Percentiles rank a stretch among this genome's conserved stretches.
Conservation (phyloP, 768 basidiomycete species). For the Lentinula edodes region DNA sequence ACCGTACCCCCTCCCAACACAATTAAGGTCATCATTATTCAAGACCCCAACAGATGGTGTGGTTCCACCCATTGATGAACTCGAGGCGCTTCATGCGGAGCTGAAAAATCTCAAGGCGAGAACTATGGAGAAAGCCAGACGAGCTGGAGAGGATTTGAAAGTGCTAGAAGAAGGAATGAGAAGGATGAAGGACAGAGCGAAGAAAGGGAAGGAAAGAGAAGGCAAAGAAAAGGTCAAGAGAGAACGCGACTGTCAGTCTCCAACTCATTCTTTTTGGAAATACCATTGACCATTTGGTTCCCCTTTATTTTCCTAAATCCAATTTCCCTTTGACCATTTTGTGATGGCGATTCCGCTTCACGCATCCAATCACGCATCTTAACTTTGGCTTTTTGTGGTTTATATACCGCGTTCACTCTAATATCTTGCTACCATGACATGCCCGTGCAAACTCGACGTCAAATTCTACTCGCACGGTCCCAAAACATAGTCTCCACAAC, state of each 20-base stretch:
- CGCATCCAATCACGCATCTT: not conserved
- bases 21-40: slow-evolving; percentile 54
- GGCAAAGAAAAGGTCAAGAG: slow-evolving; percentile 67
- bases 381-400: not conserved
- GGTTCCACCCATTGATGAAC: slow-evolving; percentile 69
- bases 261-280: slow-evolving; percentile 1
- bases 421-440: not conserved
- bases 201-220: slow-evolving; percentile 58
- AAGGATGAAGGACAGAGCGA: slow-evolving; percentile 70
- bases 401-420: not conserved
- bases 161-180: slow-evolving; percentile 74
- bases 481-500: slow-evolving; percentile 21
- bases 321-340: not conserved
- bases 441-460: slow-evolving; percentile 9
- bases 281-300: slow-evolving; percentile 16
- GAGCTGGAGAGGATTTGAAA: slow-evolving; percentile 71
- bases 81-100: slow-evolving; percentile 59
- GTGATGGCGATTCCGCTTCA: not conserved
- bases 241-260: slow-evolving; percentile 69
- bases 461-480: not conserved
- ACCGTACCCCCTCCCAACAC: slow-evolving; percentile 40
- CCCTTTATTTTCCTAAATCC: not conserved
- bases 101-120: slow-evolving; percentile 47
- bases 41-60: slow-evolving; percentile 53
- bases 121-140: slow-evolving; percentile 60